Evolutionary conservation across 75 land plant species (phyloP).

Genomic region (Selaginella moellendorffii): DNA sequence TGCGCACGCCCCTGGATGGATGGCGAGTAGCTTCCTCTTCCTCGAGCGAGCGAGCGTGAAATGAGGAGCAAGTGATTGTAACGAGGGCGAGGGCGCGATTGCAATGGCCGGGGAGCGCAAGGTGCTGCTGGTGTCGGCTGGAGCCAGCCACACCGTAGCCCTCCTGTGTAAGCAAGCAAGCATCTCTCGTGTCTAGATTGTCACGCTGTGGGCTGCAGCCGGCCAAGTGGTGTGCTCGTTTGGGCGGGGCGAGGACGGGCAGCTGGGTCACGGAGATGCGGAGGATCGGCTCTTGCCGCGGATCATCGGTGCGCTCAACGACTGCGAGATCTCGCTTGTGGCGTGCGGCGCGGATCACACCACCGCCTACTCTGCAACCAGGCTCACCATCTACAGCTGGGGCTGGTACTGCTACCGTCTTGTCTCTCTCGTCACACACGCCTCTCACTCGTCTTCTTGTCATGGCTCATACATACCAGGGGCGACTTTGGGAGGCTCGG

Average conservation of each 20-base stretch:
- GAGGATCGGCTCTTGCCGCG: slow-evolving; percentile 69
- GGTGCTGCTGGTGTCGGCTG: slow-evolving; percentile 65
- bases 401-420: slow-evolving; percentile 60
- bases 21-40: no score
- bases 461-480: slow-evolving; percentile 29
- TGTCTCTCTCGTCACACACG: not conserved
- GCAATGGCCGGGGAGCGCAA: no score
- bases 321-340: slow-evolving; percentile 48
- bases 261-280: slow-evolving; percentile 92
- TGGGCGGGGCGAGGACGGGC: slow-evolving; percentile 99
- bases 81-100: no score
- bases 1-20: no score
- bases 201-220: slow-evolving; percentile 37
- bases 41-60: no score
- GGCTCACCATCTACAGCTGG: slow-evolving; percentile 68
- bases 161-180: slow-evolving; percentile 51
- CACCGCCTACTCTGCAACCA: slow-evolving; percentile 58
- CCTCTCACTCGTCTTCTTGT: slow-evolving; percentile 19
- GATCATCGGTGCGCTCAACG: slow-evolving; percentile 54
- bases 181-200: no score
- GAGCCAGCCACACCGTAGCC: slow-evolving; percentile 92
- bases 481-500: slow-evolving; percentile 98
- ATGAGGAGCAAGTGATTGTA: no score
- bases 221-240: slow-evolving; percentile 76
- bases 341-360: slow-evolving; percentile 98